Percentiles rank a stretch among this genome's conserved stretches.
These are phyloP conservation scores for Bocquillonia castaneifolia DNA, from an alignment of 441 rosid species.

Conservation along the genomic window DNA sequence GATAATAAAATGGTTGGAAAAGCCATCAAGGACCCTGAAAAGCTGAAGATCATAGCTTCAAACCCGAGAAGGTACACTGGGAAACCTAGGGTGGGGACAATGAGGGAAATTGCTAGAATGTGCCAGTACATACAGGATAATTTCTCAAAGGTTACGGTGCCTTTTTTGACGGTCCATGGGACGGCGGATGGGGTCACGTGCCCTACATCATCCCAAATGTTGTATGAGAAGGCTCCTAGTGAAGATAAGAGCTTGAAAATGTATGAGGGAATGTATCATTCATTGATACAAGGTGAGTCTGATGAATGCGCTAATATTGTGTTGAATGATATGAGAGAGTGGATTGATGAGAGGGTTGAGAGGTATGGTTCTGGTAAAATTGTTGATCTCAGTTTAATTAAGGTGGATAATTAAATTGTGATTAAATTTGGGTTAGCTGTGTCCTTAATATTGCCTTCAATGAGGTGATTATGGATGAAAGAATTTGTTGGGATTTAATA, in stretches of 20 bases:
- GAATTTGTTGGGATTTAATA: conserved; percentile 3
- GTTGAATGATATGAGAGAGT: conserved; percentile 81
- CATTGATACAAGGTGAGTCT: conserved; percentile 82
- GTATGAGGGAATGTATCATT: conserved; percentile 87
- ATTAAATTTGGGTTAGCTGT: neutral
- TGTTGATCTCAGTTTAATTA: conserved; percentile 11
- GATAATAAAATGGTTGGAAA: conserved; percentile 79
- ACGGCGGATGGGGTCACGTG: conserved; percentile 73
- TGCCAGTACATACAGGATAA: conserved; percentile 70
- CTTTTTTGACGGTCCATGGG: conserved; percentile 70
- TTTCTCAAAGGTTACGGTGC: conserved; percentile 49
- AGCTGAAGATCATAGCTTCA: conserved; percentile 70
- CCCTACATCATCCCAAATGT: conserved; percentile 57
- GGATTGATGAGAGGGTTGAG: conserved; percentile 80
- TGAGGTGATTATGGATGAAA: neutral
- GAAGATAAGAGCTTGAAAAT: conserved; percentile 67
- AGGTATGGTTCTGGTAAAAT: conserved; percentile 41
- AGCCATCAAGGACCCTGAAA: conserved; percentile 66
- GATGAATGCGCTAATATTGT: conserved; percentile 64
- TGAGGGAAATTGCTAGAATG: conserved; percentile 70
- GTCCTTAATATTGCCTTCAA: neutral
- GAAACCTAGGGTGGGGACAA: conserved; percentile 78
- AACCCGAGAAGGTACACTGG: conserved; percentile 81
- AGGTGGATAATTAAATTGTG: neutral
- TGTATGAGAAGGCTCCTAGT: conserved; percentile 69